A percentile compares a stretch with the other conserved stretches of the same genome.
Conservation (phyloP, 495 filamentous ascomycete species). For the Penicillium paxilli region DNA sequence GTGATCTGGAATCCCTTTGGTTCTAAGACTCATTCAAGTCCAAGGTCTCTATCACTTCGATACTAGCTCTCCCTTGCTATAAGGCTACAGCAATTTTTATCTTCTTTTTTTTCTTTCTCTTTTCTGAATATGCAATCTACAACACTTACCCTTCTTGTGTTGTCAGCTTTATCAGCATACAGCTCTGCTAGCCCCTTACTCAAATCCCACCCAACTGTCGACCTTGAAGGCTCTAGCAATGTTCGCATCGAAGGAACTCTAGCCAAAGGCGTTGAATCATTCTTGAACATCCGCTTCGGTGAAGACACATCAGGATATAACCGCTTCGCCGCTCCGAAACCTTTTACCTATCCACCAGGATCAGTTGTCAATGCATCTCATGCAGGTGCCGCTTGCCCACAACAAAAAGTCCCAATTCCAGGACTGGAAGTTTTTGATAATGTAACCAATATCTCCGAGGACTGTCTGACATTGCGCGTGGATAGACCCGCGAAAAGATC, state of each 20-base stretch:
- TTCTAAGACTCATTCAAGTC: too few relatives aligned
- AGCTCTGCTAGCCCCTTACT: neutral
- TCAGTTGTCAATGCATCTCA: constrained; percentile 12
- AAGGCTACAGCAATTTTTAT: neutral
- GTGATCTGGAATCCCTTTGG: too few relatives aligned
- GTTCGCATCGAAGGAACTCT: constrained; percentile 6
- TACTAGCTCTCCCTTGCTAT: too few relatives aligned
- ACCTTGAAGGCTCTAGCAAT: neutral
- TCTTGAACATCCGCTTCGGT: constrained; percentile 15
- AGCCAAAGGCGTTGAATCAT: constrained; percentile 9
- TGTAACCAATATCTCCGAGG: constrained; percentile 13
- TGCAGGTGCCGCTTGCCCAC: constrained; percentile 16
- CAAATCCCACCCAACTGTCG: neutral
- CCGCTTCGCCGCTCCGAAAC: constrained; percentile 13
- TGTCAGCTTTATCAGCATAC: neutral
- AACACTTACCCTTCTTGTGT: neutral
- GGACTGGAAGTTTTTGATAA: constrained; percentile 13
- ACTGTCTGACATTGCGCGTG: constrained; percentile 12
- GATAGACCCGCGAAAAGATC: constrained; percentile 10
- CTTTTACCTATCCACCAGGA: constrained; percentile 8
- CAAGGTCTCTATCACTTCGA: too few relatives aligned
- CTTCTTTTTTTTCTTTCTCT: neutral
- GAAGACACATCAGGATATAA: constrained; percentile 10
- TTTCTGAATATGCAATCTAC: neutral
- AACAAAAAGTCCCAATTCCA: constrained; percentile 9